Conservation (phyloP, 2,329 filamentous ascomycete species). For the Sporothrix inflata region DNA sequence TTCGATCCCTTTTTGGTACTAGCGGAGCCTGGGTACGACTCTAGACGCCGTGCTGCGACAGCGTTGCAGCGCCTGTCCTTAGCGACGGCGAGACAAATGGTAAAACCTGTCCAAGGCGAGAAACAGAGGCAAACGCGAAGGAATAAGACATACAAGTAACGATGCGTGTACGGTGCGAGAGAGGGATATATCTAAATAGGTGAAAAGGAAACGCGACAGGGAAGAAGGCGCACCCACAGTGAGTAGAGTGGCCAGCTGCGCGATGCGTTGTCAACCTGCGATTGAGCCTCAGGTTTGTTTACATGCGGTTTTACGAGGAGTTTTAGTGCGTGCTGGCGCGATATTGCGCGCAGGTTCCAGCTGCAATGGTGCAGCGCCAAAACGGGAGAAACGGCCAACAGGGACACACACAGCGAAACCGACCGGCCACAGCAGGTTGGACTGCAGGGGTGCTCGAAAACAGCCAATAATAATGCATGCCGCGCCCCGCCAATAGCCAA, state of each 20-base stretch:
- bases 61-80: not conserved
- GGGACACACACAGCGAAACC: not conserved
- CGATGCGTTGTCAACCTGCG: slow-evolving; percentile 18
- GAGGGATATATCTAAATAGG: too few species aligned
- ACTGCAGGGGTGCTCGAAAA: not conserved
- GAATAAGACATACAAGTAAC: not conserved
- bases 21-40: not conserved
- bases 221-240: not conserved
- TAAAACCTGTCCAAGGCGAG: not conserved
- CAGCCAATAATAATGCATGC: slow-evolving; percentile 8
- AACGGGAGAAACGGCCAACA: not conserved
- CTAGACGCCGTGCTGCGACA: slow-evolving; percentile 11
- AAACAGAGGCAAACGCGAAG: not conserved
- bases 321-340: slow-evolving; percentile 3
- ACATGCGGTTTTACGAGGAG: not conserved
- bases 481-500: not conserved
- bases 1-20: not conserved
- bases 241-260: not conserved
- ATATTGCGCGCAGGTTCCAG: slow-evolving; percentile 19
- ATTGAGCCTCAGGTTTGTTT: slow-evolving; percentile 23
- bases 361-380: slow-evolving; percentile 16
- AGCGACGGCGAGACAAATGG: not conserved
- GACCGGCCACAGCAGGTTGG: not conserved
- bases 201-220: not conserved
- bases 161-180: not conserved